phyloP scores from a whole-genome alignment of 371 early-diverging fungal species.

The Mucor plumbeus region DNA sequence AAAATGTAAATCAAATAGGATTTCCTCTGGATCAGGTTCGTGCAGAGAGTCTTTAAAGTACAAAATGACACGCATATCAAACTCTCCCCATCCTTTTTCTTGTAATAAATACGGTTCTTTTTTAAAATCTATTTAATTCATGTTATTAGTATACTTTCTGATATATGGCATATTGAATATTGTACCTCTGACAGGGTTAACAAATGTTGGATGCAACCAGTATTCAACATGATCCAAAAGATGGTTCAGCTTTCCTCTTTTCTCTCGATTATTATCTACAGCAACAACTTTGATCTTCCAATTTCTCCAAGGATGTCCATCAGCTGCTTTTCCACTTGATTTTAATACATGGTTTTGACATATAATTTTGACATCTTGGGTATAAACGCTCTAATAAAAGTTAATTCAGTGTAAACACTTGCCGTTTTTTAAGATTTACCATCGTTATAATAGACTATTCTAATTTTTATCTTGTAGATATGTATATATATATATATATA shows the following conservation, averaged over 20 bases:
- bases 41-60: conserved; percentile 56
- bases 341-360: conserved; percentile 45
- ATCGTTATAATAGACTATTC: neutral
- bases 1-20: conserved; percentile 71
- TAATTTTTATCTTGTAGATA: too few species aligned
- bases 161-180: neutral
- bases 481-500: too few species aligned
- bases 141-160: neutral
- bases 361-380: conserved; percentile 44
- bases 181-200: conserved; percentile 65
- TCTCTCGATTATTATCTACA: conserved; percentile 52
- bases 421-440: neutral
- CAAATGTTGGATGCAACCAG: conserved; percentile 74
- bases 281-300: conserved; percentile 65
- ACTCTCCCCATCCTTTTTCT: conserved; percentile 79
- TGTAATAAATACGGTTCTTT: conserved; percentile 66
- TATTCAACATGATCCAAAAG: conserved; percentile 75
- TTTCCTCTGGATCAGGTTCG: conserved; percentile 55
- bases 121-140: conserved; percentile 47
- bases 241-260: conserved; percentile 50
- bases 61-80: conserved; percentile 68
- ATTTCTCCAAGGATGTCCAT: conserved; percentile 60
- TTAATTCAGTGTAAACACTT: neutral
- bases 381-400: conserved; percentile 18
- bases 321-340: conserved; percentile 35